Base-by-base conservation (phyloP, 805 yeast genomes). In the Brettanomyces nanus region DNA sequence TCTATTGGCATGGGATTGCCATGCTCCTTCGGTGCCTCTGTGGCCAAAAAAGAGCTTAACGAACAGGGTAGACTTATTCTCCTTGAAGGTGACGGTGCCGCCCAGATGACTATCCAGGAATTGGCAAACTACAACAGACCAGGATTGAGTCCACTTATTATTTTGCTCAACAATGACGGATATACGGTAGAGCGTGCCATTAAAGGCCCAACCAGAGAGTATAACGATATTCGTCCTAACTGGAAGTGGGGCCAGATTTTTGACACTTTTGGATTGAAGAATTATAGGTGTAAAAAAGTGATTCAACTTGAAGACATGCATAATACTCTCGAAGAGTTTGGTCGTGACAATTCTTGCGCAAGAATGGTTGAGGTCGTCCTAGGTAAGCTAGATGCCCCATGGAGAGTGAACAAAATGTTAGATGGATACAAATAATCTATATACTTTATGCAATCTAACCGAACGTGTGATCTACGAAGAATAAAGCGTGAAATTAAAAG, bases 81-180 rank as follows among this genome's bases (percentile, higher is more conserved):
- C 19, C 62, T 85, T 14, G 87, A 84, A 65, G 96, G 97, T 39
- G 97, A 89, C 57, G 97, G 97, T 1, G 80, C 95, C 3, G 90
- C 95, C 2, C 95, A 85, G 64, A 84, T 89, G 95, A 86, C 96
- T 4, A 68, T 82, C 39, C 95, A 89, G 66, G 97, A 89, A 54
- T 35, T 57, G 13, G 44, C 58, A 11, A 51, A 48, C 27, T 57
- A 48, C 38, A 44, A 46, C 37, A 40, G 54, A 31, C 59, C 80
- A 35, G 69, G 85, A 2, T 66, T 81, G 30, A 73, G 72, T 27
- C 85, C 95, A 18, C 73, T 80, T 30, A 69, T 89, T 20, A 72
- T 87, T 48, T 59, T 89, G 37, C 64, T 86, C 61, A 89, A 89
- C 62, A 89, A 89, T 60, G 71, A 73, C 40, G 97, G 97, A 1